A percentile compares a stretch with the other conserved stretches of the same genome.
These are phyloP conservation scores for Eucalyptus camaldulensis DNA, from an alignment of 345 rosid genomes.

Conservation along the genomic window DNA sequence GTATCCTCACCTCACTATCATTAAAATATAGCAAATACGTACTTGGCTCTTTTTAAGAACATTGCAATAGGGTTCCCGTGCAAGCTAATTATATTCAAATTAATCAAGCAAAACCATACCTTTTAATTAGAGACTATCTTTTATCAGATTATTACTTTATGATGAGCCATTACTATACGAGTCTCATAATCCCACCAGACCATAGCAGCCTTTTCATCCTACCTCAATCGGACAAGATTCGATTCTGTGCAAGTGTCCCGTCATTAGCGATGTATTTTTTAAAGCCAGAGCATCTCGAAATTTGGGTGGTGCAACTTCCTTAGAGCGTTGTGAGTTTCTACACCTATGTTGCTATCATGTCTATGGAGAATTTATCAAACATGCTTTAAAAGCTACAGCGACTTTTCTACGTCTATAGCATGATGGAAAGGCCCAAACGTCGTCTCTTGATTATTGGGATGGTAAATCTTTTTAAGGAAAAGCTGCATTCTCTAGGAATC, in stretches of 20 bases:
- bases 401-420: background rate
- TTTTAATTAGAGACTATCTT: no score
- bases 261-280: background rate
- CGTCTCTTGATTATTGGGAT: background rate
- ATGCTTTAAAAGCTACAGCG: background rate
- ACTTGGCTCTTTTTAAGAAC: no score
- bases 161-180: background rate
- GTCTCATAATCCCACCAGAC: background rate
- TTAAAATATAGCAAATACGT: background rate
- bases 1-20: background rate
- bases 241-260: no score
- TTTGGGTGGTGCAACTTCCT: background rate
- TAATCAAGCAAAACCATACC: background rate
- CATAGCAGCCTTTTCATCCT: background rate
- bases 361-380: background rate
- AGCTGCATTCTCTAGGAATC: background rate
- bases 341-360: background rate
- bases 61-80: background rate
- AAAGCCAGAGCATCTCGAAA: background rate
- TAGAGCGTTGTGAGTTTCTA: background rate
- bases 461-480: background rate
- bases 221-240: no score
- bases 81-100: background rate
- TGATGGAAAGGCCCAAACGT: background rate
- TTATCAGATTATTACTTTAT: no score